Conservation (phyloP, 768 basidiomycete species). For the Floccularia luteovirens region DNA sequence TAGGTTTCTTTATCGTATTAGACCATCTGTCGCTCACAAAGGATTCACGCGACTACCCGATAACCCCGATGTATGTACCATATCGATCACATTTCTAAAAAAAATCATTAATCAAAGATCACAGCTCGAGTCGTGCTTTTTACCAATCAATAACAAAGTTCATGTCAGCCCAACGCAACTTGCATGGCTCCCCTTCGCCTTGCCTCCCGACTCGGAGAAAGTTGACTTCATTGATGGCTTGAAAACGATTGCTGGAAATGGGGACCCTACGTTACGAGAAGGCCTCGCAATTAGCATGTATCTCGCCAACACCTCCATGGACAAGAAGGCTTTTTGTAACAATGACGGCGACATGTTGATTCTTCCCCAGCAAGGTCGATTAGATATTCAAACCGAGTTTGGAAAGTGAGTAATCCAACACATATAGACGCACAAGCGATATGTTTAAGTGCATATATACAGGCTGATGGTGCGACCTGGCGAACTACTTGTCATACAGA, state of each 20-base stretch:
- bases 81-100: background rate
- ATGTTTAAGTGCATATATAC: too few species aligned
- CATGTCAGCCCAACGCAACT: constrained; percentile 57
- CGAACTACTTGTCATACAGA: constrained; percentile 57
- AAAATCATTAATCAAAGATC: background rate
- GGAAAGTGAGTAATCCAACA: constrained; percentile 39
- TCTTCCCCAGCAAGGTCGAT: constrained; percentile 53
- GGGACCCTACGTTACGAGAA: constrained; percentile 54
- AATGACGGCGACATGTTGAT: constrained; percentile 64
- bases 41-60: constrained; percentile 48
- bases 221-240: constrained; percentile 54
- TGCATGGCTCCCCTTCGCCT: constrained; percentile 56
- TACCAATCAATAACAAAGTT: constrained; percentile 51
- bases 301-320: constrained; percentile 53
- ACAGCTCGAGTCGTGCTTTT: constrained; percentile 56
- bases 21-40: constrained; percentile 60
- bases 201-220: constrained; percentile 30
- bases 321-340: constrained; percentile 50
- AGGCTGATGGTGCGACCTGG: constrained; percentile 60
- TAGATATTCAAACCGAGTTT: constrained; percentile 66
- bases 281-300: constrained; percentile 63
- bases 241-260: constrained; percentile 57
- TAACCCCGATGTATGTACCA: constrained; percentile 46
- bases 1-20: constrained; percentile 62
- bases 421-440: background rate